Evolutionary conservation across 2,329 filamentous ascomycete genomes (phyloP).

Genomic region (Setomelanomma holmii): DNA sequence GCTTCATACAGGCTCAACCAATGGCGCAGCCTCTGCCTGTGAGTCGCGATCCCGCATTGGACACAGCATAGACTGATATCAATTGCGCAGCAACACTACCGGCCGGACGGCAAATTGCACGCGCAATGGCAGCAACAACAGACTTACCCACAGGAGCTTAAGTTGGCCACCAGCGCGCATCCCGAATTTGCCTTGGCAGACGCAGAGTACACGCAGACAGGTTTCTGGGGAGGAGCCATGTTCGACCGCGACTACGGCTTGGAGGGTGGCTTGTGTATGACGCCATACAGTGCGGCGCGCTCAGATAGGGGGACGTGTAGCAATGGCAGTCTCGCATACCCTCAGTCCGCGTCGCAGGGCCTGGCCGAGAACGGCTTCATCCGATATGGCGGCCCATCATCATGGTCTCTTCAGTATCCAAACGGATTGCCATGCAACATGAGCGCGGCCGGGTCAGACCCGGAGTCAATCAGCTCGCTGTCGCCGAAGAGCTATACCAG

Average conservation of each 20-base stretch:
- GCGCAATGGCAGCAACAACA: slow-evolving; percentile 14
- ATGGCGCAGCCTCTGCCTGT: slow-evolving; percentile 28
- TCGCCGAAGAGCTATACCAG: slow-evolving; percentile 33
- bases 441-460: slow-evolving; percentile 9
- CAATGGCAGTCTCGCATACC: background rate
- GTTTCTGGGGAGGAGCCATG: slow-evolving; percentile 4
- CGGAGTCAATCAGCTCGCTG: slow-evolving; percentile 15
- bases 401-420: slow-evolving; percentile 5
- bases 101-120: slow-evolving; percentile 5
- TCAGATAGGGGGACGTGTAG: background rate
- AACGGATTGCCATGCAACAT: slow-evolving; percentile 2
- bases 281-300: background rate
- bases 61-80: slow-evolving; percentile 4
- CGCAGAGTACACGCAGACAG: background rate
- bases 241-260: slow-evolving; percentile 4
- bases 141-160: slow-evolving; percentile 4
- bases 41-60: slow-evolving; percentile 2
- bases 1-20: slow-evolving; percentile 1
- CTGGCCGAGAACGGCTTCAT: slow-evolving; percentile 8
- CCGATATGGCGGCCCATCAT: background rate
- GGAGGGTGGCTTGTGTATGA: slow-evolving; percentile 2
- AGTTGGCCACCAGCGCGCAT: background rate
- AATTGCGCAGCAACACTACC: slow-evolving; percentile 16
- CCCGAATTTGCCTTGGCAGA: background rate
- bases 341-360: slow-evolving; percentile 4